A percentile compares a stretch with the other conserved stretches of the same genome.
Conservation (phyloP, 208 protist species). For the Herpetomonas tarakana region DNA sequence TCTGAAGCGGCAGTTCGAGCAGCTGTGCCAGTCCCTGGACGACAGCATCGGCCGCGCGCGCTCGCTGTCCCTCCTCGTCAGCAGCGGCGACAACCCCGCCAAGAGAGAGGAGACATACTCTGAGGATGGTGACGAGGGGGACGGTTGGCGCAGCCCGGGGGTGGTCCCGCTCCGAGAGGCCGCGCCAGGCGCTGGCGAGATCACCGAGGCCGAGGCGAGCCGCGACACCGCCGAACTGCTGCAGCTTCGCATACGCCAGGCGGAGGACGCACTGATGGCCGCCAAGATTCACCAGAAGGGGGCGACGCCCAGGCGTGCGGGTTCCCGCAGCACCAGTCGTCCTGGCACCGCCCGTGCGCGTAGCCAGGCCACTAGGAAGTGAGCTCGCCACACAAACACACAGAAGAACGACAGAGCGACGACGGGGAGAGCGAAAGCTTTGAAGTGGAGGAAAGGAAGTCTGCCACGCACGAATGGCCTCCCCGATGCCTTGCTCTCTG, state of each 20-base stretch:
- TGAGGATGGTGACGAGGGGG: background rate
- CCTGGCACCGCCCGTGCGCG: no score
- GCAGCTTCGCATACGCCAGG: no score
- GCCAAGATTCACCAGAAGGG: background rate
- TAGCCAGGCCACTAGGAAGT: no score
- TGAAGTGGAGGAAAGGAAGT: no score
- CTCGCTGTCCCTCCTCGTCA: conserved; percentile 4
- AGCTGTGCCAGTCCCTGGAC: conserved; percentile 1
- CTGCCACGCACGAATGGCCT: no score
- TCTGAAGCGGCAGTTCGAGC: conserved; percentile 4
- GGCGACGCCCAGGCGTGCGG: no score
- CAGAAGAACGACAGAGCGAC: no score
- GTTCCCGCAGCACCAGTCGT: no score
- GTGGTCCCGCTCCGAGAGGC: background rate
- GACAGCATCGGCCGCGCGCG: conserved; percentile 3
- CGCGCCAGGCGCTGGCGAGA: background rate
- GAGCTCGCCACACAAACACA: no score
- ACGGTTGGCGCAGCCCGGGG: background rate
- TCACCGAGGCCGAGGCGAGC: background rate
- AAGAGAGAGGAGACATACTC: background rate
- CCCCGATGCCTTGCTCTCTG: no score
- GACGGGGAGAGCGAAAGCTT: no score
- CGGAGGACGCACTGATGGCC: no score
- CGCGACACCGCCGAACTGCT: background rate
- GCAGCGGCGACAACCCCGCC: conserved; percentile 2